Base-by-base conservation (phyloP, 2,329 filamentous ascomycete species). In the Ceratocystis colombiana region DNA sequence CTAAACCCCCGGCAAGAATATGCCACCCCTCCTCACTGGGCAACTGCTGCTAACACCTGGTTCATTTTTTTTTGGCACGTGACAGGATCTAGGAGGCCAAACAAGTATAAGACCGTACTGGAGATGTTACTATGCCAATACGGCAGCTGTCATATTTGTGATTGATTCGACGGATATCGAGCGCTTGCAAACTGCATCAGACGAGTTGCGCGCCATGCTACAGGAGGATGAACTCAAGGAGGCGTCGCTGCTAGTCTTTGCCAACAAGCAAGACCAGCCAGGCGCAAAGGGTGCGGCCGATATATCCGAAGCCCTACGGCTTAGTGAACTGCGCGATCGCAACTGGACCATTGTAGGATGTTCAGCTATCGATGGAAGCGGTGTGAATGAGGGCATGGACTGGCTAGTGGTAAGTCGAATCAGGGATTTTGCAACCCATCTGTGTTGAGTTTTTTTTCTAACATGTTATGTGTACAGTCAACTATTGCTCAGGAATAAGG, bases 321-420 rank as follows among this genome's bases (percentile, higher is more conserved):
- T 99, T 71, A 92, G 90, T 65, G 91, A 96, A 76, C 79, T 99
- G 74, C 88, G 93, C 72, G 94, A 99, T 76, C 84, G 94, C 73
- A 99, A 97, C 81, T 99, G 94, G 94, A 97, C 91, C 76, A 99
- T 99, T 74, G 91, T 99, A 75, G 93, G 92, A 25, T 99, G 94
- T 77, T 96, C 90, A 70, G 94, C 94, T 15, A 93, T 99, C 66
- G 94, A 96, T 74, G 94, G 94, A 55, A 88, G 89, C 73, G 94
- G 94, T 75, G 89, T 99, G 57, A 90, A 88, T 69, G 94, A 99
- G 77, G 94, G 94, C 68, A 99, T 99, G 94, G 94, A 99, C 77
- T 99, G 94, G 94, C 80, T 99, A 74, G 91, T 95, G 81, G 89
- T 93, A 77, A 76, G 81, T 80, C 65, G 28, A 55, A 12, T 4